Conservation (phyloP, 148 eudicot genomes). For the Chenopodium suecicum region DNA sequence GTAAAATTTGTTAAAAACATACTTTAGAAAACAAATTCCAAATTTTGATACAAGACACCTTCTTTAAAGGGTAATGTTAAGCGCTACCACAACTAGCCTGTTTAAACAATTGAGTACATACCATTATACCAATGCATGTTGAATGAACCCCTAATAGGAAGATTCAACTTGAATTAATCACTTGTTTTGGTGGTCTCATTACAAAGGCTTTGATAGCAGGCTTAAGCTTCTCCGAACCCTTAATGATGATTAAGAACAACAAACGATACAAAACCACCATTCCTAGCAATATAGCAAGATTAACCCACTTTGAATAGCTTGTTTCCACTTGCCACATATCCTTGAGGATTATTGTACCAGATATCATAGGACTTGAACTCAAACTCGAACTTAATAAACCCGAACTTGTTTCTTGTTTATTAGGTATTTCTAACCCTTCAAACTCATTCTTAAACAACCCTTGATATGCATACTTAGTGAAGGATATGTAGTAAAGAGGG, state of each 20-base stretch:
- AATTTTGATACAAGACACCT: too few species aligned
- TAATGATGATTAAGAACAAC: slow-evolving; percentile 32
- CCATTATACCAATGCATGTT: neutral
- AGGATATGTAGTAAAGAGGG: slow-evolving; percentile 42
- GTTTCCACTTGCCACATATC: slow-evolving; percentile 35
- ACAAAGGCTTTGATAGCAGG: slow-evolving; percentile 8
- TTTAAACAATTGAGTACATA: too few species aligned
- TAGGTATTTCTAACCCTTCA: slow-evolving; percentile 28
- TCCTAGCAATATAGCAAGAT: slow-evolving; percentile 36
- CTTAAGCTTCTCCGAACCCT: slow-evolving; percentile 25
- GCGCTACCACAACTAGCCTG: too few species aligned
- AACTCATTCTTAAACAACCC: slow-evolving; percentile 55
- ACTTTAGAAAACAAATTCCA: too few species aligned
- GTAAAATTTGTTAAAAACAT: too few species aligned
- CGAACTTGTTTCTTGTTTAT: neutral
- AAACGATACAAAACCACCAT: slow-evolving; percentile 42
- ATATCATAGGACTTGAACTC: neutral
- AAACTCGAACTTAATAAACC: too few species aligned
- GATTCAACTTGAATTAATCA: neutral
- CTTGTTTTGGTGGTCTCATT: slow-evolving; percentile 3
- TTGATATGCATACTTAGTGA: slow-evolving; percentile 36
- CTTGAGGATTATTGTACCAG: slow-evolving; percentile 29
- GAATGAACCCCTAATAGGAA: neutral
- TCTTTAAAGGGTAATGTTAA: too few species aligned
- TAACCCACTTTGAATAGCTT: slow-evolving; percentile 49